Evolutionary conservation across 768 basidiomycete species (phyloP), one percentile per base, ranked within the genome.

Genomic region (Hericium alpestre): DNA sequence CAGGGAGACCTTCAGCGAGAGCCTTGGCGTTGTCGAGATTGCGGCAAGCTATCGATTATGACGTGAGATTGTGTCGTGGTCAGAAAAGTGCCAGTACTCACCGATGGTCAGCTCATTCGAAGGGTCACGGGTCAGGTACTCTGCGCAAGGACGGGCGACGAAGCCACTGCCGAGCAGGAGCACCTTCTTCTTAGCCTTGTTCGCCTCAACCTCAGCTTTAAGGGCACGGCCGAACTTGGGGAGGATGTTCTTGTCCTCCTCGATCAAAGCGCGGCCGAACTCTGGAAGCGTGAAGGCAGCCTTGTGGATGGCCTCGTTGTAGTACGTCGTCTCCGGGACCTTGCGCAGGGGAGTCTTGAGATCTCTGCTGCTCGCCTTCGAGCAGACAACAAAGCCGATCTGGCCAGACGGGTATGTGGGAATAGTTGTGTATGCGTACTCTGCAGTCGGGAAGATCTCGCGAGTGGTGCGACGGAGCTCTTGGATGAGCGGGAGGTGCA

Each of bases 391-490:
- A 74, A 94, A 94, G 22, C 96, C 94, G 65, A 98, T 99, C 68
- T 94, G 93, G 39, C 96, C 96, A n/a, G 90, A 87, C 18, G 96
- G 96, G 73, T 99, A 99, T 15, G 94, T 96, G 0, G 95, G 95
- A 63, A 98, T 94, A 20, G 93, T 97, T 59, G 93, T 94, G 73
- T 79, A 96, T 15, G 93, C 96, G 69, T 96, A 99, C 66, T 92
- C 87, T 41, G 84, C 77, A 16, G 82, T 80, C 40, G 87, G 78
- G 77, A 97, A 99, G 59, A 96, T 72, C 49, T 74, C 72, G 56
- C 79, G 75, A 43, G 87, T 87, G 70, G 82, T 86, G 56, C 73
- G 71, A 59, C 81, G 79, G 54, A 97, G 80, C 58, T 85, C 78
- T 57, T 79, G 74, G 72, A 99, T 97, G 64, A 98, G 82, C 8